Conservation (phyloP, 2,329 filamentous ascomycete genomes). For the Scolecobasidium constrictum region DNA sequence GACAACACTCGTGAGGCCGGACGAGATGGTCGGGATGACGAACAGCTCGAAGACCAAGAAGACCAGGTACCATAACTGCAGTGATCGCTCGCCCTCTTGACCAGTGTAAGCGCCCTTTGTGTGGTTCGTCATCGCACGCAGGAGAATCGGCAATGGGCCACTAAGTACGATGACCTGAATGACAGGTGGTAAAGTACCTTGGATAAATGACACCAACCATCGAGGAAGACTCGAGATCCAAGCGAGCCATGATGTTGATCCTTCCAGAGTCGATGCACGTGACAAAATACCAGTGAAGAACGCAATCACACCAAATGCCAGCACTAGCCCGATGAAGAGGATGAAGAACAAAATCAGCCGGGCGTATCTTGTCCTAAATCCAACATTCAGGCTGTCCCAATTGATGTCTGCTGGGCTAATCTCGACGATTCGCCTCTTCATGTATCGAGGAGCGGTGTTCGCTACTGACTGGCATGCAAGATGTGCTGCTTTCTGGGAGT, state of each 20-base stretch:
- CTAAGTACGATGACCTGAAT: constrained; percentile 61
- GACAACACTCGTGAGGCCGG: constrained; percentile 58
- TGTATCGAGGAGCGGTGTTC: constrained; percentile 84
- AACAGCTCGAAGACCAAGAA: constrained; percentile 96
- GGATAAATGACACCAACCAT: constrained; percentile 54
- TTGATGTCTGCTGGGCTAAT: constrained; percentile 86
- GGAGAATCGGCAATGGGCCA: constrained; percentile 65
- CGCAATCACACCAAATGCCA: constrained; percentile 84
- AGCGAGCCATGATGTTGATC: constrained; percentile 50
- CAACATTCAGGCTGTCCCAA: constrained; percentile 95
- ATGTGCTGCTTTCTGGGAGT: constrained; percentile 91
- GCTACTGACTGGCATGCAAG: constrained; percentile 93
- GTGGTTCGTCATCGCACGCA: constrained; percentile 57
- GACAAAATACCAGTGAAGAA: constrained; percentile 76
- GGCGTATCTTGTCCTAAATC: constrained; percentile 85
- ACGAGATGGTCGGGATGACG: constrained; percentile 78
- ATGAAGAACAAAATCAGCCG: constrained; percentile 58
- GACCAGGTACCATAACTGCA: constrained; percentile 84
- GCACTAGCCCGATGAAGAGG: constrained; percentile 68
- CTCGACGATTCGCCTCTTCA: constrained; percentile 86
- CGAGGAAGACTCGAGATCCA: constrained; percentile 56
- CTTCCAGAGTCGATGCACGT: constrained; percentile 63
- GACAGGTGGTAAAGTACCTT: constrained; percentile 76
- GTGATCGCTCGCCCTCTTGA: constrained; percentile 63
- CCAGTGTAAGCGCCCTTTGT: constrained; percentile 75